phyloP scores from a whole-genome alignment of 1,284 basidiomycete genomes.

The Macrocybe sp. region DNA sequence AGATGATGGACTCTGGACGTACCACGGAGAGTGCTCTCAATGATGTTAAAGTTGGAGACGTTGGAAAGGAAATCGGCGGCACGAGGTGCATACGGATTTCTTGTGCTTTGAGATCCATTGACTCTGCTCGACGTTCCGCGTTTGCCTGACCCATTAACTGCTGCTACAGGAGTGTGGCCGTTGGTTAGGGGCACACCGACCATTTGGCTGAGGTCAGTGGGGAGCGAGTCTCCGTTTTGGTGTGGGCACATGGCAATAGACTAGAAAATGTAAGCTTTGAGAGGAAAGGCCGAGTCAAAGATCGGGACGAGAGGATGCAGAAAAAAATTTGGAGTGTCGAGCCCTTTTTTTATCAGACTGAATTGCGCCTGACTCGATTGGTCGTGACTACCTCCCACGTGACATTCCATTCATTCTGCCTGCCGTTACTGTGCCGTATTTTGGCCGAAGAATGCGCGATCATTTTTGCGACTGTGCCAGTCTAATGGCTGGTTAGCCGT shows the following conservation, averaged over 20 bases:
- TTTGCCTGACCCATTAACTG: constrained; percentile 25
- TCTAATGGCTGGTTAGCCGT: no score
- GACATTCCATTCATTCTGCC: no score
- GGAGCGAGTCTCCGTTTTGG: constrained; percentile 44
- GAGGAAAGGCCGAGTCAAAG: no score
- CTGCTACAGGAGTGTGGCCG: constrained; percentile 32
- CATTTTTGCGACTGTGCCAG: no score
- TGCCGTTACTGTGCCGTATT: no score
- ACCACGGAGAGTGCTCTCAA: constrained; percentile 95
- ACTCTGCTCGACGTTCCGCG: constrained; percentile 32
- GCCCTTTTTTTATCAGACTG: no score
- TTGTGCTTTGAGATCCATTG: constrained; percentile 35
- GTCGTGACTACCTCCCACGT: no score
- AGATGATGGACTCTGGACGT: constrained; percentile 17
- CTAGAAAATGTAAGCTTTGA: no score
- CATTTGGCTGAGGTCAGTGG: constrained; percentile 54
- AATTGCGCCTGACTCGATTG: no score
- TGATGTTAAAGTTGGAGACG: constrained; percentile 92
- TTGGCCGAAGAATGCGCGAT: no score
- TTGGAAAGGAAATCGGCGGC: constrained; percentile 90
- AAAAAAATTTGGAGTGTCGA: no score
- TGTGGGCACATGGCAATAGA: constrained; percentile 57
- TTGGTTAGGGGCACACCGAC: constrained; percentile 58
- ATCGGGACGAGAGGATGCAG: no score
- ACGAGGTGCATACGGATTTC: constrained; percentile 85